Percentiles rank a stretch among this genome's conserved stretches.
Evolutionary conservation across 2,329 filamentous ascomycete genomes (phyloP).

Genomic region (Colletotrichum tabaci): DNA sequence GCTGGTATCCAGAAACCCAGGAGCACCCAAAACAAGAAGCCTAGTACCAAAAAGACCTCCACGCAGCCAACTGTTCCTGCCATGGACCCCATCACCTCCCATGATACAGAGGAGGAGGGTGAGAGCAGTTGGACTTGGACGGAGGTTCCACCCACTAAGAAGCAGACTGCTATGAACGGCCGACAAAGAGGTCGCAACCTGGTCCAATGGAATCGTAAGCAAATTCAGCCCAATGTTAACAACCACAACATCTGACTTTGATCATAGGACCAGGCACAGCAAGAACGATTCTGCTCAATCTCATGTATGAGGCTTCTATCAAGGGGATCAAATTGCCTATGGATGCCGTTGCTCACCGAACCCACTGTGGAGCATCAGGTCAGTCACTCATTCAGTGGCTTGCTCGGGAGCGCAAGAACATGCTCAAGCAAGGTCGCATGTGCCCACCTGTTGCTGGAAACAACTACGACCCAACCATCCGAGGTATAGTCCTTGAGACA

Average conservation of each 20-base stretch:
- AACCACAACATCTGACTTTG: neutral
- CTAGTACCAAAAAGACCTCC: neutral
- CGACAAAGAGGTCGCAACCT: constrained; percentile 2
- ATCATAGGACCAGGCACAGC: constrained; percentile 60
- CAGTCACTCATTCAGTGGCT: constrained; percentile 57
- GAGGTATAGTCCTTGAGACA: neutral
- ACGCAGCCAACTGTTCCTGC: neutral
- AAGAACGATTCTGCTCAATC: constrained; percentile 59
- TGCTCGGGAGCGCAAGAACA: constrained; percentile 7
- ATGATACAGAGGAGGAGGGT: neutral
- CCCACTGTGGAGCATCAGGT: constrained; percentile 58
- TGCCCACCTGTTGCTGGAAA: neutral
- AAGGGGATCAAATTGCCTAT: constrained; percentile 55
- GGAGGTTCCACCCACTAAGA: neutral
- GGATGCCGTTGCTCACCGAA: constrained; percentile 57
- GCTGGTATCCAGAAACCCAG: constrained; percentile 5
- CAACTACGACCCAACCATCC: neutral
- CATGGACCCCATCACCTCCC: neutral
- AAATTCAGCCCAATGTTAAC: neutral
- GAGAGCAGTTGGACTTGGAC: neutral
- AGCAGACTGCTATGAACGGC: neutral
- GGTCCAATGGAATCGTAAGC: constrained; percentile 14
- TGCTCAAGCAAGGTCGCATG: constrained; percentile 4
- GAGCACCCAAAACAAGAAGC: neutral
- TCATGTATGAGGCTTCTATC: constrained; percentile 57